Base-by-base conservation (phyloP, 768 basidiomycete species). In the Grammothele lineata region DNA sequence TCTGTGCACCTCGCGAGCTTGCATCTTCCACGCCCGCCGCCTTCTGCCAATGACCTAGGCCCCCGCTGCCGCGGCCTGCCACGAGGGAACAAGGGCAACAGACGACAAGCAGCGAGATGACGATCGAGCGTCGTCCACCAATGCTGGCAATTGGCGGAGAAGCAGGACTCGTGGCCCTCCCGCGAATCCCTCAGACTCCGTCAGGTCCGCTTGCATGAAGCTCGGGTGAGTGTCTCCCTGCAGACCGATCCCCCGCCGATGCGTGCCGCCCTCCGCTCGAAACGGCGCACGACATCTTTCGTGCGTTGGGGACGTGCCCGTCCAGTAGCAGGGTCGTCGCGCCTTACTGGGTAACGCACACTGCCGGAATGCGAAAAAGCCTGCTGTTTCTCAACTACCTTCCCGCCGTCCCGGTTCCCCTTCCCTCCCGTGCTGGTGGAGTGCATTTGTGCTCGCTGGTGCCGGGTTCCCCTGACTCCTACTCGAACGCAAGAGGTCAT, bases 71-170 rank as follows among this genome's bases (percentile, higher is more conserved):
- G 8, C 14, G 32, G 24, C 30, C 44, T 15, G 37, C 51, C 51
- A 48, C 46, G 51, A 40, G 46, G 51, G 45, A 26, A n/a, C n/a
- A n/a, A n/a, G n/a, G n/a, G n/a, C n/a, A n/a, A 46, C 42, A 32
- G 37, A 44, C 24, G 30, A 44, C 51, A 48, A 37, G 37, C 46
- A 22, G 51, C 46, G 45, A 37, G 15, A n/a, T 23, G 32, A n/a
- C n/a, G n/a, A n/a, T n/a, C n/a, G n/a, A n/a, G n/a, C n/a, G n/a
- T n/a, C n/a, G n/a, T n/a, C n/a, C n/a, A n/a, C n/a, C n/a, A n/a
- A n/a, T n/a, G n/a, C n/a, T n/a, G n/a, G n/a, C 27, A 30, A 30
- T 30, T 7, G 14, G 27, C 27, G 27, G 27, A 30, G 27, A 30
- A 30, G 27, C 14, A 7, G 8, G 27, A 7, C 27, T 30, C 27